Base-by-base conservation (phyloP, 1,284 basidiomycete genomes). In the Sanghuangporus baumii region DNA sequence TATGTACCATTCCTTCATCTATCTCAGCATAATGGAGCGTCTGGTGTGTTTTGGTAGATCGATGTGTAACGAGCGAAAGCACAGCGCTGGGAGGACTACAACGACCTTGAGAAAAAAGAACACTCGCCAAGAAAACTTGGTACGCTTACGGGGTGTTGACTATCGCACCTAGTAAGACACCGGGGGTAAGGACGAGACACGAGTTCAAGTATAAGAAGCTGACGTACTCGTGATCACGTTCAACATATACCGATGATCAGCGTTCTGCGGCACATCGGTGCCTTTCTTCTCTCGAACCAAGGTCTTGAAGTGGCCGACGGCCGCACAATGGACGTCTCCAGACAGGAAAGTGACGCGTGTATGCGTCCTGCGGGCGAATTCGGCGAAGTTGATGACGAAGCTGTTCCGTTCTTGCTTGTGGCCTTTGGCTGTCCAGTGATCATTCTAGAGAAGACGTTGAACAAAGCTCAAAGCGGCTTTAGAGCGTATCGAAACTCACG, bases 331-430 rank as follows among this genome's bases (percentile, higher is more conserved):
- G 23, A 97, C 94, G 70, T 98, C 94, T 2, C 95, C 95, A 0
- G 88, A 89, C n/a, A 97, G 69, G 74, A 95, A 94, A 0, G 88
- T 85, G 18, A 98, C 80, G 26, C 95, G 84, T 23, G 89, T 74
- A 23, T 81, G 79, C 70, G 83, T 83, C 54, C 75, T 73, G 52
- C 75, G 74, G 0, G 94, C 89, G 63, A 91, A 78, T 34, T 80
- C 75, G 72, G 96, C 94, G 63, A 93, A 78, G 69, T 89, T 82
- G 65, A 89, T 81, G 40, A 99, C 84, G 16, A 98, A 81, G 86
- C 86, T 89, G 73, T 98, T 98, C 58, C 96, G 87, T 74, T 98
- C 96, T 75, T 82, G 81, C 87, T 92, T 96, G 74, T 95, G 93
- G 3, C 75, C 72, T 65, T 87, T 87, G 26, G 91, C 84, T 9